Percentiles rank a stretch among this genome's conserved stretches.
Evolutionary conservation across 257 asterid species (phyloP).

Genomic region (Penstemon davidsonii): DNA sequence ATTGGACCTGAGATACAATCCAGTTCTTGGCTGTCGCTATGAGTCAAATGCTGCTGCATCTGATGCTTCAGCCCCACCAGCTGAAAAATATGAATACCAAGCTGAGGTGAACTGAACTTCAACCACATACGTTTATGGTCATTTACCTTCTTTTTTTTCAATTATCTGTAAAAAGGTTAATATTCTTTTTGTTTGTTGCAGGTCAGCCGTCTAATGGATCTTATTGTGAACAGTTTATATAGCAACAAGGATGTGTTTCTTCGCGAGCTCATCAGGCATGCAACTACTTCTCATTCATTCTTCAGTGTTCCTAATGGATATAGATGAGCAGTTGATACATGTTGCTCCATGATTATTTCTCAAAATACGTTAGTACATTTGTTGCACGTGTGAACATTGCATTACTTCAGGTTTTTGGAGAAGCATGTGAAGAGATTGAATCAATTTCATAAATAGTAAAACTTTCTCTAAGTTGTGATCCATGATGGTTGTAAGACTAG

Average conservation of each 20-base stretch:
- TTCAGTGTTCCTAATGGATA: neutral
- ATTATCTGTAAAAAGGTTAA: neutral
- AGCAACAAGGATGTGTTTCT: constrained; percentile 96
- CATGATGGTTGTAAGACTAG: neutral
- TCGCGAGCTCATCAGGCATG: constrained; percentile 92
- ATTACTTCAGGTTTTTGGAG: too few relatives aligned
- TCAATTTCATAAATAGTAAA: too few relatives aligned
- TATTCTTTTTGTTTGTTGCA: constrained; percentile 34
- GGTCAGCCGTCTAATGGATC: constrained; percentile 99
- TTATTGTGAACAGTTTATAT: constrained; percentile 88
- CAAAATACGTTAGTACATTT: too few relatives aligned
- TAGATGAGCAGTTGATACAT: neutral
- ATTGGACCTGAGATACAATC: constrained; percentile 28
- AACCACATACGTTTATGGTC: neutral
- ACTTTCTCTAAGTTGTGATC: neutral
- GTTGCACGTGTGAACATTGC: too few relatives aligned
- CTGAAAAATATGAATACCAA: constrained; percentile 87
- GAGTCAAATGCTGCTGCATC: constrained; percentile 83
- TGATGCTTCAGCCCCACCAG: constrained; percentile 47
- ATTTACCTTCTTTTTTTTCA: neutral
- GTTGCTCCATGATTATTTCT: too few relatives aligned
- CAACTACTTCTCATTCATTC: neutral
- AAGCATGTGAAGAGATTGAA: too few relatives aligned
- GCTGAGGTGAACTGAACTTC: constrained; percentile 73
- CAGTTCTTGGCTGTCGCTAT: constrained; percentile 42